Percentiles rank a stretch among this genome's conserved stretches.
Evolutionary conservation across 306 rosid genomes (phyloP).

Genomic region (Acmispon strigosus): DNA sequence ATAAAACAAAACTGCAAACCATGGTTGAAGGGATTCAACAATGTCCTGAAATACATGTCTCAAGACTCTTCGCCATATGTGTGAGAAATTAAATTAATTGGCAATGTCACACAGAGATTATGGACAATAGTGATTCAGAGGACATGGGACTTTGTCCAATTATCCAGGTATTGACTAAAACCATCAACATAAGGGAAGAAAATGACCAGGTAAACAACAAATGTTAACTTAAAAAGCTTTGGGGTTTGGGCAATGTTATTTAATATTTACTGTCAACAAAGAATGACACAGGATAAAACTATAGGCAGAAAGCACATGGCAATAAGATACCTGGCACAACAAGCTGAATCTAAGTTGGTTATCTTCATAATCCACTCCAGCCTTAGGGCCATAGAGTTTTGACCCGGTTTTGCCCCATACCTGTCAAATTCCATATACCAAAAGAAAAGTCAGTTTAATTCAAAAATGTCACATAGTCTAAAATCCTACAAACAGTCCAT

Average conservation of each 20-base stretch:
- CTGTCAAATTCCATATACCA: constrained; percentile 23
- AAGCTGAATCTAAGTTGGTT: constrained; percentile 70
- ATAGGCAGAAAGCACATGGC: neutral
- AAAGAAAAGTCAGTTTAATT: constrained; percentile 3
- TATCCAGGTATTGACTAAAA: neutral
- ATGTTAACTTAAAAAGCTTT: neutral
- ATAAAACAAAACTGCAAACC: neutral
- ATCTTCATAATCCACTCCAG: constrained; percentile 64
- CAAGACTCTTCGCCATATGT: neutral
- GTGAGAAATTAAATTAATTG: neutral
- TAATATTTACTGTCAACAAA: neutral
- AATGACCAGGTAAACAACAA: neutral
- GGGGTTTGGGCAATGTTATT: neutral
- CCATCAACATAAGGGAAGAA: neutral
- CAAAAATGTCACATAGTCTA: neutral
- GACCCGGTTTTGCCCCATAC: constrained; percentile 76
- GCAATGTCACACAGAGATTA: neutral
- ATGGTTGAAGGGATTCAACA: neutral
- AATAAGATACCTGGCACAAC: constrained; percentile 50
- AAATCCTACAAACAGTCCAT: neutral
- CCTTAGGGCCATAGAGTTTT: constrained; percentile 59
- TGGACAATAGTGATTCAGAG: neutral
- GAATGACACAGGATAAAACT: neutral
- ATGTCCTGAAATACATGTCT: constrained; percentile 5
- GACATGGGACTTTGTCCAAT: neutral